Percentiles rank a stretch among this genome's conserved stretches.
Evolutionary conservation across 495 filamentous ascomycete genomes (phyloP).

Genomic region (Ascodesmis nigricans): DNA sequence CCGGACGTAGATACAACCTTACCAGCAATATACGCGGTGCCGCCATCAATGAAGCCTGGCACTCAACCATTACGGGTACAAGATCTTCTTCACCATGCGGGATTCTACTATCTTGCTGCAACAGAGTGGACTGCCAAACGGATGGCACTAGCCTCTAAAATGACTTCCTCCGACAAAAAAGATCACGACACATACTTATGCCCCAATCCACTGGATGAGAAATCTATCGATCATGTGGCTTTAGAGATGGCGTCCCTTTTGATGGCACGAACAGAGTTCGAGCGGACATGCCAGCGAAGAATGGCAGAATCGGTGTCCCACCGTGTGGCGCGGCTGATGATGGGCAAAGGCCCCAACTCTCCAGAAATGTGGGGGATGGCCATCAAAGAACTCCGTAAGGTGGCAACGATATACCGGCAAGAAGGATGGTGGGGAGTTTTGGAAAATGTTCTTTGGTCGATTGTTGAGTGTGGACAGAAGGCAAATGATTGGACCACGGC

Average conservation of each 20-base stretch:
- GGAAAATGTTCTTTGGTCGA: conserved; percentile 46
- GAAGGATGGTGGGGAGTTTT: conserved; percentile 67
- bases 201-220: conserved; percentile 49
- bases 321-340: conserved; percentile 13
- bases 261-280: conserved; percentile 16
- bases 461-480: conserved; percentile 49
- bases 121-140: conserved; percentile 42
- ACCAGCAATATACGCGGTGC: conserved; percentile 31
- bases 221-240: conserved; percentile 3
- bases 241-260: conserved; percentile 8
- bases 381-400: conserved; percentile 37
- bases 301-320: conserved; percentile 15
- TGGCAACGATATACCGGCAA: conserved; percentile 34
- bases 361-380: conserved; percentile 40
- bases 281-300: conserved; percentile 7
- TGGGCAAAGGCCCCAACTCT: conserved; percentile 5
- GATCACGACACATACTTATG: conserved; percentile 74
- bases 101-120: conserved; percentile 63
- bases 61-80: conserved; percentile 36
- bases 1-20: conserved; percentile 11
- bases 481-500: conserved; percentile 41
- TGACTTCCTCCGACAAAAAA: conserved; percentile 54
- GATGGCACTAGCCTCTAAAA: conserved; percentile 37
- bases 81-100: conserved; percentile 65
- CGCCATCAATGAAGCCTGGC: conserved; percentile 50